phyloP scores from a whole-genome alignment of 116 monocot genomes.

The Zostera marina region DNA sequence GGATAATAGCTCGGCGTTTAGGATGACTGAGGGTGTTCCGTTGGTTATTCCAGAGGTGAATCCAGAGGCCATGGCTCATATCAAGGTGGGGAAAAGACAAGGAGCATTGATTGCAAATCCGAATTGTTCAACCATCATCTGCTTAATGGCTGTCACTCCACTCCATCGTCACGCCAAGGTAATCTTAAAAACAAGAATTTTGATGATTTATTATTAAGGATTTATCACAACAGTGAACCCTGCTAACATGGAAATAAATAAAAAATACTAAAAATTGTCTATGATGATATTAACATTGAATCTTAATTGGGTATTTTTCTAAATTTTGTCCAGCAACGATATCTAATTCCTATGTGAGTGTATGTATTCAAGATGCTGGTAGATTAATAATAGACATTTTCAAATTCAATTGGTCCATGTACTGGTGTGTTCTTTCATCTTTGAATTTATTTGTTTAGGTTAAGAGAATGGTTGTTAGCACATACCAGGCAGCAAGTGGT shows the following conservation, averaged over 20 bases:
- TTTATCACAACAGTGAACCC: too few species aligned
- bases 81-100: slow-evolving; percentile 36
- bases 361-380: too few species aligned
- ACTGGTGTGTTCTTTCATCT: too few species aligned
- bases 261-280: too few species aligned
- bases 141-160: slow-evolving; percentile 88
- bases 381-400: too few species aligned
- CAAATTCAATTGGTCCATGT: too few species aligned
- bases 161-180: slow-evolving; percentile 84
- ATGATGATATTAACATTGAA: too few species aligned
- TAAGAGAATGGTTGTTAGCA: slow-evolving; percentile 89
- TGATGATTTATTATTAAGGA: background rate
- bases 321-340: too few species aligned
- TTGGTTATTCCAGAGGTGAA: slow-evolving; percentile 92
- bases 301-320: too few species aligned
- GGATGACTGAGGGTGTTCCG: slow-evolving; percentile 68
- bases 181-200: background rate
- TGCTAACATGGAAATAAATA: too few species aligned
- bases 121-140: slow-evolving; percentile 89
- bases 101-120: slow-evolving; percentile 85
- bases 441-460: slow-evolving; percentile 29
- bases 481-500: slow-evolving; percentile 97
- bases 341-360: background rate
- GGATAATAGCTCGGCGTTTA: slow-evolving; percentile 87
- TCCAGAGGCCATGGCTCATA: slow-evolving; percentile 59